Base-by-base conservation (phyloP, 169 alveolate species). In the Cytauxzoon felis region DNA sequence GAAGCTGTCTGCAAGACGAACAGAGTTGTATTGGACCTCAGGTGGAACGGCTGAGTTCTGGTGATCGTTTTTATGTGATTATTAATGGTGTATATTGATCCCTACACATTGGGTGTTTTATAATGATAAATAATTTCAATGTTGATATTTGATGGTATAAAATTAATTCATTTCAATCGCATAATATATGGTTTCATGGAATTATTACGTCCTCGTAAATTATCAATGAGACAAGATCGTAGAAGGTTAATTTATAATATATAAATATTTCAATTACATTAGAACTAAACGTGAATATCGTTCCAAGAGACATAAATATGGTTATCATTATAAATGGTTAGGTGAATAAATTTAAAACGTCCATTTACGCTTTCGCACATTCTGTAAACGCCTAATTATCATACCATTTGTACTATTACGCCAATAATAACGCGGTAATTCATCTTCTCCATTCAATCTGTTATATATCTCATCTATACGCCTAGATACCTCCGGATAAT, bases 251-350 rank as follows among this genome's bases (percentile, higher is more conserved):
- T 16, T n/a, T 9, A 18, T n/a, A n/a, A n/a, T 11, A 7, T 56
- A 13, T 59, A 51, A 47, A 45, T 60, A n/a, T 7, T n/a, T 6
- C 27, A 18, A 11, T 11, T 19, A 8, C 29, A 53, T 4, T 45
- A 73, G 84, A 30, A 73, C 72, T 18, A 73, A 73, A 43, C 67
- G 68, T 1, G 84, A 73, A 36, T 66, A 76, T 16, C 54, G 81
- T 27, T 51, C 58, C 38, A 26, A 65, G 21, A 36, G 81, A 26
- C 86, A 76, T 50, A 76, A 65, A 50, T 65, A 43, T 33, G 86
- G 86, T 13, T 76, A 23, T 56, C 27, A 76, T 47, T 76, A 76
- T 76, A 65, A 50, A n/a, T 76, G 86, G 86, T 48, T 66, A 3
- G 86, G 86, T 13, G 43, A 36, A 43, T 68, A 36, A 41, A 63